Evolutionary conservation across 441 rosid species (phyloP).

Genomic region (Jatropha multifida): DNA sequence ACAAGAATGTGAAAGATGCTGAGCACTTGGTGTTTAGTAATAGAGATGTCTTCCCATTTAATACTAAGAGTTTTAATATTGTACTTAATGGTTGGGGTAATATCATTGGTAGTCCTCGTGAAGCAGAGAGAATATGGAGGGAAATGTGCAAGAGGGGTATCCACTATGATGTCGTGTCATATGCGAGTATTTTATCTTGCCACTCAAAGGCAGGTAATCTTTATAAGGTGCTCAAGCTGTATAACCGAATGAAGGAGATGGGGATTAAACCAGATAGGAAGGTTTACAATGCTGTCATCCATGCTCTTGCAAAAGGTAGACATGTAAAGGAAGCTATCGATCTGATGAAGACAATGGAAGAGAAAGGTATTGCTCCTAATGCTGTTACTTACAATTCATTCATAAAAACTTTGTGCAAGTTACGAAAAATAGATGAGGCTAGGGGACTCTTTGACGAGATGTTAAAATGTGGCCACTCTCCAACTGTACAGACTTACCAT

Average conservation of each 20-base stretch:
- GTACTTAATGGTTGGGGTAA: conserved; percentile 93
- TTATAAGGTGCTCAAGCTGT: conserved; percentile 67
- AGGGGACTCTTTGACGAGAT: conserved; percentile 61
- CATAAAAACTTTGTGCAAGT: conserved; percentile 78
- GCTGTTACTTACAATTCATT: conserved; percentile 79
- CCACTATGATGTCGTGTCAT: conserved; percentile 64
- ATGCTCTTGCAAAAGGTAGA: conserved; percentile 77
- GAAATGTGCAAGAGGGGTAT: conserved; percentile 73
- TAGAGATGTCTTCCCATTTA: conserved; percentile 57
- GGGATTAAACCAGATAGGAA: conserved; percentile 75
- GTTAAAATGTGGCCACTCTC: conserved; percentile 52
- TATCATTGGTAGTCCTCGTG: conserved; percentile 67
- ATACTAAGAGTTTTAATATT: conserved; percentile 80
- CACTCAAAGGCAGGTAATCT: conserved; percentile 72
- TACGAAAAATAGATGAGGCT: conserved; percentile 59
- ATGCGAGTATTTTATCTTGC: conserved; percentile 71
- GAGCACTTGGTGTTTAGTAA: conserved; percentile 87
- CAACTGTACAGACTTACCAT: conserved; percentile 71
- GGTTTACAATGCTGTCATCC: conserved; percentile 78
- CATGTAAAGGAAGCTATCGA: conserved; percentile 62
- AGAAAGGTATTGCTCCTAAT: conserved; percentile 65
- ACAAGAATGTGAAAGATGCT: conserved; percentile 94
- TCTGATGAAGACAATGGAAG: conserved; percentile 69
- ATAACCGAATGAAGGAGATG: conserved; percentile 57
- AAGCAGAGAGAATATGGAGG: conserved; percentile 80